A percentile compares a stretch with the other conserved stretches of the same genome.
These are phyloP conservation scores for Ganoderma resinaceum DNA, from an alignment of 1,284 basidiomycete species.

Conservation along the genomic window DNA sequence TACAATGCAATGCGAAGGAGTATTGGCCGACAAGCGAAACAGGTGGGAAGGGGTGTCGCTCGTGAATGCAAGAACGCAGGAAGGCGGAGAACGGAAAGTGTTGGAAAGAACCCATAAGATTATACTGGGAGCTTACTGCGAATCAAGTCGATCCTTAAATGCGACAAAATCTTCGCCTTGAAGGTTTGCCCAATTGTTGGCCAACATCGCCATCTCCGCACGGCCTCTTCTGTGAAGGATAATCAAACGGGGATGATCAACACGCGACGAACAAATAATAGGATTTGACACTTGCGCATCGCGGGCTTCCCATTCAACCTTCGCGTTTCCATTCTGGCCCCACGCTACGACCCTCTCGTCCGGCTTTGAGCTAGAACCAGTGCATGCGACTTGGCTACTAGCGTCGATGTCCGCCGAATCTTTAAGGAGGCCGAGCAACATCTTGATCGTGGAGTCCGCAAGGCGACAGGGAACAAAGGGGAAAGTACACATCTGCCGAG, in stretches of 20 bases:
- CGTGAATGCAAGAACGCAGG: background rate
- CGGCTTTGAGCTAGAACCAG: background rate
- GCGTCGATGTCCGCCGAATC: slow-evolving; percentile 6
- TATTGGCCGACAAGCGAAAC: background rate
- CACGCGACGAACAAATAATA: background rate
- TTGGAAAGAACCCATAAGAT: background rate
- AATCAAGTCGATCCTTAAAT: slow-evolving; percentile 27
- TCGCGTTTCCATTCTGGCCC: slow-evolving; percentile 22
- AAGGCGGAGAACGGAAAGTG: background rate
- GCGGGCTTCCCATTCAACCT: slow-evolving; percentile 31
- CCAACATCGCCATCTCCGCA: slow-evolving; percentile 27
- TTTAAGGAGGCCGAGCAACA: slow-evolving; percentile 52
- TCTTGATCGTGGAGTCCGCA: slow-evolving; percentile 56
- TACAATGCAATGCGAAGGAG: background rate
- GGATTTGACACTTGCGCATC: slow-evolving; percentile 23
- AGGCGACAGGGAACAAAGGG: slow-evolving; percentile 69
- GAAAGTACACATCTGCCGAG: slow-evolving; percentile 56
- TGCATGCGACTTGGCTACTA: background rate
- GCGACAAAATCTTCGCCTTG: slow-evolving; percentile 24
- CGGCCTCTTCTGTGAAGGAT: slow-evolving; percentile 24
- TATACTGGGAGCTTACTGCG: background rate
- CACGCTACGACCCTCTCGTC: slow-evolving; percentile 24
- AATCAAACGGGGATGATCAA: background rate
- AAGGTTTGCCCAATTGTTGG: slow-evolving; percentile 25
- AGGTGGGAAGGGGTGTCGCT: background rate